Base-by-base conservation (phyloP, 306 rosid genomes). In the Quercus bicolor region DNA sequence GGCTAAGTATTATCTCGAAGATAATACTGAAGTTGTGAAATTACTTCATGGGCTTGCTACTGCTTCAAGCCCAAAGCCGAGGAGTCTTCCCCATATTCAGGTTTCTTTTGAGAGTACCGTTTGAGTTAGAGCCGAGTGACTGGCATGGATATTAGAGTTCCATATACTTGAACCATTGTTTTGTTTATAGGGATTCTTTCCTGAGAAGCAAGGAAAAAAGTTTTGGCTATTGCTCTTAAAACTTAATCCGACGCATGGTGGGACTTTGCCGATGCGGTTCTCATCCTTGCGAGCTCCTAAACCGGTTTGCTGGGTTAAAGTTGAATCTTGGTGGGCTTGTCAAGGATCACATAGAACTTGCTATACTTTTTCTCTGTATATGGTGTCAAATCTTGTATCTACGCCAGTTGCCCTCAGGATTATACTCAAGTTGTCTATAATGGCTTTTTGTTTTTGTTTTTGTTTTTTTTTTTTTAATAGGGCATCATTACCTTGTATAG, bases 1-100 rank as follows among this genome's bases (percentile, higher is more conserved):
- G 89, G 97, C 97, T 29, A 92, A 87, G 80, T 92, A 92, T 82
- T 92, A 78, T 82, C 93, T 92, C 2, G 96, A 92, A 2, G 97
- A 92, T 56, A 69, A 89, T 23, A 1, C 75, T 21, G 97, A 92
- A 29, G 94, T 92, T n/a, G 73, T 89, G 6, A 90, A 81, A 83
- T 68, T 92, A 76, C 93, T 92, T 59, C 84, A 90, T 61, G 89
- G 92, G 75, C 93, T 92, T 72, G 93, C 93, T 21, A 52, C 84
- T 53, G 89, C 96, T 75, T 87, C 94, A 40, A 79, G 73, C 78
- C 97, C 94, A 52, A 90, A 83, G 87, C 97, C 93, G 5, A 80
- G 84, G 51, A 85, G 79, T 82, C 88, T 83, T 59, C 80, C 90
- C 4, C 89, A 84, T 13, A 69, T 86, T 75, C 95, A 90, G 84